A percentile compares a stretch with the other conserved stretches of the same genome.
Conservation (phyloP, 2,329 filamentous ascomycete species). For the Capronia epimyces region DNA sequence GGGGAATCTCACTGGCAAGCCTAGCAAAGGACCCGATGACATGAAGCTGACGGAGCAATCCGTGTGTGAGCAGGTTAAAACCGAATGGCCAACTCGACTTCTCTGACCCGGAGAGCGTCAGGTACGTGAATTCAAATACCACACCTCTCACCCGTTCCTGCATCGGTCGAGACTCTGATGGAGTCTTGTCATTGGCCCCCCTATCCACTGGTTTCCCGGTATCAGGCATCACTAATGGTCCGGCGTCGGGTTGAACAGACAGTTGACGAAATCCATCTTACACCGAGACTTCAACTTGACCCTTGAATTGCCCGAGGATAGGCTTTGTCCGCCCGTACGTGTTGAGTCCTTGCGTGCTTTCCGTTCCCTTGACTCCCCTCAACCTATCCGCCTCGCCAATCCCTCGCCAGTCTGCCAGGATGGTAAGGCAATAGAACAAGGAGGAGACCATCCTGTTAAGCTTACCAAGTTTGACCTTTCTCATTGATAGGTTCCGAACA, state of each 20-base stretch:
- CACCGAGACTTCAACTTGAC: constrained; percentile 66
- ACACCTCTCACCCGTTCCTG: background rate
- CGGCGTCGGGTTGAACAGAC: constrained; percentile 34
- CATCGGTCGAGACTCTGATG: no score
- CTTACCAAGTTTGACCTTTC: background rate
- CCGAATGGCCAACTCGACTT: constrained; percentile 67
- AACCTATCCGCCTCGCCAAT: no score
- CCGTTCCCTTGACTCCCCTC: background rate
- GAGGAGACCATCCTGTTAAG: no score
- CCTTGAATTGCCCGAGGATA: constrained; percentile 66
- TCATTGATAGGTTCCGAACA: constrained; percentile 8
- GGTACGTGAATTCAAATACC: constrained; percentile 45
- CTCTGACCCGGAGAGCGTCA: constrained; percentile 66
- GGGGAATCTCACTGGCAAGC: constrained; percentile 5
- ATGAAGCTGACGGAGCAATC: no score
- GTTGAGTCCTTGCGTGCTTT: constrained; percentile 3
- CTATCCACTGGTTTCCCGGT: no score
- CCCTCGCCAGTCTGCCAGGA: no score
- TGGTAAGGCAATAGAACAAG: no score
- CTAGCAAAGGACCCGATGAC: no score
- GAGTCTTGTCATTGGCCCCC: no score
- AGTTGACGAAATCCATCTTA: constrained; percentile 72
- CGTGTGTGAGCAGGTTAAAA: constrained; percentile 42
- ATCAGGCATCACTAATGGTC: background rate
- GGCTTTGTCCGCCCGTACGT: constrained; percentile 76